These are phyloP conservation scores for Aspergillus texensis DNA, from an alignment of 2,329 filamentous ascomycete species.

Conservation along the genomic window DNA sequence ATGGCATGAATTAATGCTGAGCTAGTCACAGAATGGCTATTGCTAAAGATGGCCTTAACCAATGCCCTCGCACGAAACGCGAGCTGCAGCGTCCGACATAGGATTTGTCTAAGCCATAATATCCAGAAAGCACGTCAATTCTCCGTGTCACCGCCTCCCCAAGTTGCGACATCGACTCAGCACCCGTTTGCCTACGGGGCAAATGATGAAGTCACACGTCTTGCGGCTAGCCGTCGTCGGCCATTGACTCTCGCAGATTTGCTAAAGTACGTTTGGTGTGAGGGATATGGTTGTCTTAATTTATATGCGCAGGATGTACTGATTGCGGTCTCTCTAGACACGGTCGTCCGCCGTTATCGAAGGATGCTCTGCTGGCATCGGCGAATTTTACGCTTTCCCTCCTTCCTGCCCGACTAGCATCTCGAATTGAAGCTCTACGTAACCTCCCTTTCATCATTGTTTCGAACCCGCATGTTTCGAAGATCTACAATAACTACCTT, in stretches of 20 bases:
- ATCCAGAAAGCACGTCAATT: slow-evolving; percentile 16
- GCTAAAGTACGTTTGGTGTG: slow-evolving; percentile 65
- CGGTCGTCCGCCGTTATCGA: slow-evolving; percentile 82
- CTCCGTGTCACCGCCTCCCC: slow-evolving; percentile 22
- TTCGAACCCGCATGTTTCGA: slow-evolving; percentile 91
- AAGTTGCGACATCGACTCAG: slow-evolving; percentile 44
- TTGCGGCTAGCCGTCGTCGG: slow-evolving; percentile 78
- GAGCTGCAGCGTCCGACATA: slow-evolving; percentile 12
- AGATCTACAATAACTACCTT: slow-evolving; percentile 95
- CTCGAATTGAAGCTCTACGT: slow-evolving; percentile 88
- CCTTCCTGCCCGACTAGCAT: slow-evolving; percentile 86
- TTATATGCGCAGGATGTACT: background rate
- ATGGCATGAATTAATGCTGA: background rate
- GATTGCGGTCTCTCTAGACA: slow-evolving; percentile 48
- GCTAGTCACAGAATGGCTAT: slow-evolving; percentile 23
- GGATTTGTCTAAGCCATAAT: background rate
- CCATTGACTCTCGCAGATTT: slow-evolving; percentile 84
- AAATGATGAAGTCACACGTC: slow-evolving; percentile 75
- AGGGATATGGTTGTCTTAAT: no score
- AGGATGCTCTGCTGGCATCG: slow-evolving; percentile 78
- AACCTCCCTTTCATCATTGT: slow-evolving; percentile 98
- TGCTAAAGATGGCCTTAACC: slow-evolving; percentile 24
- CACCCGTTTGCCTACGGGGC: slow-evolving; percentile 56
- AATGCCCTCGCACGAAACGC: slow-evolving; percentile 16
- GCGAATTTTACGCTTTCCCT: slow-evolving; percentile 95